Evolutionary conservation across 305 asterid genomes (phyloP).

Genomic region (Stenogyne calaminthoides): DNA sequence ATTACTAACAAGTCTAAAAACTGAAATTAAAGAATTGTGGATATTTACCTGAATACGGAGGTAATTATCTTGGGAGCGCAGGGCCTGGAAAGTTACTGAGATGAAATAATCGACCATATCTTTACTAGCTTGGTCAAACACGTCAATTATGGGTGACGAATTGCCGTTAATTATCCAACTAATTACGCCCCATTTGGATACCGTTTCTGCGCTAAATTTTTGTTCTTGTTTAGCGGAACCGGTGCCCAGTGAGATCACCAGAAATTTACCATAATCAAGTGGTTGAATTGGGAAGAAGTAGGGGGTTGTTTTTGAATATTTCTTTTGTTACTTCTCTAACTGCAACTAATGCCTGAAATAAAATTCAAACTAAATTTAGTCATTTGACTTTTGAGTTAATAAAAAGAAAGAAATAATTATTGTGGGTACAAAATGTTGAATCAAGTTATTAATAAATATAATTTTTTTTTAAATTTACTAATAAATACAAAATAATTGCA

Average conservation of each 20-base stretch:
- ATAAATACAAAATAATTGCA: too few species aligned
- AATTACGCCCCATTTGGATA: slow-evolving; percentile 51
- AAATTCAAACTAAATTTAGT: not conserved
- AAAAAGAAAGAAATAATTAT: too few species aligned
- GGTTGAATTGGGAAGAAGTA: slow-evolving; percentile 34
- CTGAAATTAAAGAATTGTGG: too few species aligned
- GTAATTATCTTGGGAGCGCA: slow-evolving; percentile 40
- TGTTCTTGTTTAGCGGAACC: slow-evolving; percentile 45
- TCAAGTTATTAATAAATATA: too few species aligned
- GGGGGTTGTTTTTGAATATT: slow-evolving; percentile 27
- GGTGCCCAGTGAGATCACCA: slow-evolving; percentile 65
- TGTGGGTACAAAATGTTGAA: too few species aligned
- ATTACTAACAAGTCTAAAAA: too few species aligned
- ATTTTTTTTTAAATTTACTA: too few species aligned
- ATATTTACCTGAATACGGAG: slow-evolving; percentile 59
- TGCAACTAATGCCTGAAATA: slow-evolving; percentile 50
- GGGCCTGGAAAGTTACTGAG: slow-evolving; percentile 42
- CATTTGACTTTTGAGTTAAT: too few species aligned
- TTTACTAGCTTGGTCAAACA: slow-evolving; percentile 38
- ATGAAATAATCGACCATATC: slow-evolving; percentile 61
- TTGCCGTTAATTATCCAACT: slow-evolving; percentile 53
- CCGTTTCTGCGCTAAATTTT: slow-evolving; percentile 43
- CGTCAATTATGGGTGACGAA: slow-evolving; percentile 45
- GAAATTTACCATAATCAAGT: slow-evolving; percentile 31
- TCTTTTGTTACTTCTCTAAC: slow-evolving; percentile 45